Percentiles rank a stretch among this genome's conserved stretches.
phyloP scores from a whole-genome alignment of 768 basidiomycete genomes.

The Rhizopogon roseolus region DNA sequence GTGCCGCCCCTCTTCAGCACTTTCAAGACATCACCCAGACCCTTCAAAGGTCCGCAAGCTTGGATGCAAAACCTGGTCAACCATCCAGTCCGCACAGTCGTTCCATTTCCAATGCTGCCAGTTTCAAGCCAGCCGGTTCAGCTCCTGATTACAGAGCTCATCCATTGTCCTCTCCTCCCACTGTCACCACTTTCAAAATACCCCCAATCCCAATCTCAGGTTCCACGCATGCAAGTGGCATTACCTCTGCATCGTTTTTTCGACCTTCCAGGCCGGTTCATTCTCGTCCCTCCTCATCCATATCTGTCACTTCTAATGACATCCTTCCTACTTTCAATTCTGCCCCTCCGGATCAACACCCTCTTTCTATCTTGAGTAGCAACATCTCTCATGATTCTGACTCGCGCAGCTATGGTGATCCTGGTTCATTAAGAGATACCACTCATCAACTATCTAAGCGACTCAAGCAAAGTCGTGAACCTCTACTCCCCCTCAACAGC shows the following conservation, averaged over 20 bases:
- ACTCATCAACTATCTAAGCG: slow-evolving; percentile 30
- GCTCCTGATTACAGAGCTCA: slow-evolving; percentile 10
- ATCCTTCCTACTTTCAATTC: slow-evolving; percentile 25
- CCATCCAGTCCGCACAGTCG: slow-evolving; percentile 2
- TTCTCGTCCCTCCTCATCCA: slow-evolving; percentile 37
- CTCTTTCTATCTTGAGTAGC: slow-evolving; percentile 35
- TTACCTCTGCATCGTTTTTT: slow-evolving; percentile 78
- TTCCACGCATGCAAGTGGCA: slow-evolving; percentile 67
- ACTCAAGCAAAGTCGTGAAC: slow-evolving; percentile 67
- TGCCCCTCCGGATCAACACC: slow-evolving; percentile 27
- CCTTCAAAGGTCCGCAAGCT: slow-evolving; percentile 7
- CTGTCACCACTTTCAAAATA: slow-evolving; percentile 20
- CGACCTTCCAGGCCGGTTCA: slow-evolving; percentile 59
- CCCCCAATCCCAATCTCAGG: slow-evolving; percentile 11
- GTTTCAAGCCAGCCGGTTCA: slow-evolving; percentile 12
- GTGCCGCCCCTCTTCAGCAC: slow-evolving; percentile 10
- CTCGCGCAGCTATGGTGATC: slow-evolving; percentile 17
- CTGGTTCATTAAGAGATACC: slow-evolving; percentile 20
- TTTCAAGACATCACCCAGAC: slow-evolving; percentile 5
- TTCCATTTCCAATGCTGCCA: slow-evolving; percentile 4
- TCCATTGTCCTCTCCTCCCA: slow-evolving; percentile 23
- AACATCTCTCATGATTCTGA: slow-evolving; percentile 41
- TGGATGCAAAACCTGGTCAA: slow-evolving; percentile 3
- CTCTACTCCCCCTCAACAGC: slow-evolving; percentile 51
- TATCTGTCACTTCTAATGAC: slow-evolving; percentile 25